A percentile compares a stretch with the other conserved stretches of the same genome.
Conservation (phyloP, 208 protist genomes). For the Trypanosoma congolense region DNA sequence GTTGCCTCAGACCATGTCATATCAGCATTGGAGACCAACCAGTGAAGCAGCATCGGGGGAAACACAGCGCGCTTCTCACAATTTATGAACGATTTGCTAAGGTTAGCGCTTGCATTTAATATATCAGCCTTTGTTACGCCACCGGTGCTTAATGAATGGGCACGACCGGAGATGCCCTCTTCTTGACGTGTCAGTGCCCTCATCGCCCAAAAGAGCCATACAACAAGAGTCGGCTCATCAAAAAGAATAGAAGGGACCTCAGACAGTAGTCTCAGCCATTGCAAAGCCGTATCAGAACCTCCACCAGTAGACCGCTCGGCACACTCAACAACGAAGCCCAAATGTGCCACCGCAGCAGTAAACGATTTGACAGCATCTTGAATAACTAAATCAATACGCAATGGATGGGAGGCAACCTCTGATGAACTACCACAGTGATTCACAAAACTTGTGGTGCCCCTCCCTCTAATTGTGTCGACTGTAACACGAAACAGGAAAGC, state of each 20-base stretch:
- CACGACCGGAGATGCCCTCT: slow-evolving; percentile 7
- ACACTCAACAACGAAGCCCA: slow-evolving; percentile 8
- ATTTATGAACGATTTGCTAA: slow-evolving; percentile 14
- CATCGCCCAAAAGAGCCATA: slow-evolving; percentile 36
- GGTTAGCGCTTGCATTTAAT: slow-evolving; percentile 14
- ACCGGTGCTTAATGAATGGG: slow-evolving; percentile 7
- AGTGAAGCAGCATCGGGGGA: slow-evolving; percentile 48
- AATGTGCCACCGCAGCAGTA: slow-evolving; percentile 7
- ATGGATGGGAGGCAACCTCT: not conserved
- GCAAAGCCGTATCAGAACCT: not conserved
- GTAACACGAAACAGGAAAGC: slow-evolving; percentile 13
- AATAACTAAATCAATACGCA: not conserved
- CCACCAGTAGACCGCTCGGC: not conserved
- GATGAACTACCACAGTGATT: not conserved
- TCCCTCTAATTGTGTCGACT: not conserved
- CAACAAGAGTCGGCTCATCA: slow-evolving; percentile 20
- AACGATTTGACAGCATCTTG: slow-evolving; percentile 1
- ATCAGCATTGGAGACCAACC: slow-evolving; percentile 20
- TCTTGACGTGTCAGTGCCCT: slow-evolving; percentile 16
- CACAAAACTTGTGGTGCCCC: not conserved
- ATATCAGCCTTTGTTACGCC: slow-evolving; percentile 3
- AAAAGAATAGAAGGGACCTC: slow-evolving; percentile 18
- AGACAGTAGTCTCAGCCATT: slow-evolving; percentile 22
- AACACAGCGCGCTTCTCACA: slow-evolving; percentile 18
- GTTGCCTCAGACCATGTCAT: slow-evolving; percentile 29